Conservation (phyloP, 1,139 yeast genomes). For the Geotrichum siamense region DNA sequence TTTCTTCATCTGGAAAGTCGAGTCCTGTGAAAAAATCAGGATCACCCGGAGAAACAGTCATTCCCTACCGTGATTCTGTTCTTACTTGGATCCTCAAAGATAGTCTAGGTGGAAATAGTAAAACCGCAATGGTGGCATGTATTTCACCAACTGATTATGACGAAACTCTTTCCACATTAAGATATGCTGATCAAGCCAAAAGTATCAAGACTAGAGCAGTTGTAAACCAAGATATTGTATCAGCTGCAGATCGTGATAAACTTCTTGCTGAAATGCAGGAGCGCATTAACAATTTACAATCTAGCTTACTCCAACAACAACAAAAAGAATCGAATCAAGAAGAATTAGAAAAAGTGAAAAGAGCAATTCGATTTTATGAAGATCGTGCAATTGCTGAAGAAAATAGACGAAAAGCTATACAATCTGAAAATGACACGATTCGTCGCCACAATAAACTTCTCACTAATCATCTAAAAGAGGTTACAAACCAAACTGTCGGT, state of each 20-base stretch:
- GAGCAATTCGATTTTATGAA: conserved; percentile 40
- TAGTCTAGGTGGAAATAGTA: conserved; percentile 65
- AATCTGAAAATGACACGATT: conserved; percentile 31
- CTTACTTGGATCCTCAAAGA: conserved; percentile 69
- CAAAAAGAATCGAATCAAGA: conserved; percentile 27
- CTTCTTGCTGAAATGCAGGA: conserved; percentile 38
- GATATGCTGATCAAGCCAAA: conserved; percentile 72
- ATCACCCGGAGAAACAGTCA: conserved; percentile 33
- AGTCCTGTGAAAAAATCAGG: conserved; percentile 17
- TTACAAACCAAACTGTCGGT: conserved; percentile 27
- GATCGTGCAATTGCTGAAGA: conserved; percentile 38
- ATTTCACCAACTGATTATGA: conserved; percentile 70
- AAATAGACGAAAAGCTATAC: conserved; percentile 33
- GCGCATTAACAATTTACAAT: conserved; percentile 37
- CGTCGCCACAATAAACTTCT: conserved; percentile 32
- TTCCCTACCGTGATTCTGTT: conserved; percentile 68
- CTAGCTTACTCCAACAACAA: conserved; percentile 26
- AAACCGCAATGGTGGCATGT: conserved; percentile 70
- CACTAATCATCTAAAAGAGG: conserved; percentile 32
- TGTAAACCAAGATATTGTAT: conserved; percentile 41
- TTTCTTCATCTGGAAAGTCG: conserved; percentile 7
- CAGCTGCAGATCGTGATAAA: conserved; percentile 35
- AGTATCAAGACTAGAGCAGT: conserved; percentile 57
- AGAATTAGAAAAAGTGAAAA: conserved; percentile 30
- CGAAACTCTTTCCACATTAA: conserved; percentile 62